Base-by-base conservation (phyloP, 805 yeast species). In the Yarrowia keelungensis region DNA sequence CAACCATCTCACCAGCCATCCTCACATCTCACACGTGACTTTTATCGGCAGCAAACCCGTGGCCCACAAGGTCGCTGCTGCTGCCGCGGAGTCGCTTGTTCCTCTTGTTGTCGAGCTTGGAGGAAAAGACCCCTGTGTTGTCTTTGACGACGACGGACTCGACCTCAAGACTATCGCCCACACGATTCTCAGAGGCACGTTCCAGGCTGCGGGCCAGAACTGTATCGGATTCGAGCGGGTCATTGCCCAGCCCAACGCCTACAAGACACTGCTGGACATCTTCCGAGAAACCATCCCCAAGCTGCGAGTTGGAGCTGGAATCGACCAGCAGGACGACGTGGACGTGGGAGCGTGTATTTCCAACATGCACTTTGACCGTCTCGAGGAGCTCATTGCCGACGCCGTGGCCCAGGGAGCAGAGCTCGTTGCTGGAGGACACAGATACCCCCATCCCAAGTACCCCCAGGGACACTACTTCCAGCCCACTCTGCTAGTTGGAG, bases 141-240 rank as follows among this genome's bases (percentile, higher is more conserved):
- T 93, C 3, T 83, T 95, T 72, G 98, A 94, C 74, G 95, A 91
- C 73, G 61, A 65, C 15, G 50, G 51, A 32, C 41, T 53, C 42
- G 70, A 70, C 35, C 69, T 73, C n/a, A 77, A 75, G 49, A 71
- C 70, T 41, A 80, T 89, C 50, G 88, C 97, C 0, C 91, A 97
- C 15, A 87, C 92, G 35, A 84, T 95, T 47, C 84, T 95, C 89
- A 84, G 99, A 75, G 99, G 99, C 43, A 89, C 97, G 0, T 95
- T 94, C 81, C 99, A 95, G 80, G 90, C 97, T 67, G 90, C 97
- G 0, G 99, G 99, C 12, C 99, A 95, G 79, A 95, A 95, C 77
- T 95, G 99, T 80, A 95, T 95, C 75, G 98, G 99, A 46, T 90
- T 95, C 68, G 99, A 95, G 80, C 84, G 99, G 69, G 96, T 95